Percentiles rank a stretch among this genome's conserved stretches.
These are phyloP conservation scores for Astraeus odoratus DNA, from an alignment of 768 basidiomycete species.

Conservation along the genomic window DNA sequence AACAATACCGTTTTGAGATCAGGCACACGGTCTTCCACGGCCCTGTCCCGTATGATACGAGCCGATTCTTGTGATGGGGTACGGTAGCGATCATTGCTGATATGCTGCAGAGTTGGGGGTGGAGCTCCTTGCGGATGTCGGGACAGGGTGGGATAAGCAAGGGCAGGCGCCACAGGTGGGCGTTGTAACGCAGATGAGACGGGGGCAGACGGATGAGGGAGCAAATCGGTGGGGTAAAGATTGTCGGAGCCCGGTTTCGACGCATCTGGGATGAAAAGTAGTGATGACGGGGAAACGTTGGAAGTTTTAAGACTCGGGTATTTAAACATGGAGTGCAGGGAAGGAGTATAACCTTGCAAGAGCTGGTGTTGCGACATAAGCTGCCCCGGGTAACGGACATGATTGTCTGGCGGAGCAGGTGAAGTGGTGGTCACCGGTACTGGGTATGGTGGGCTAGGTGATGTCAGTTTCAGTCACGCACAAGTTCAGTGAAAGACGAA, in stretches of 20 bases:
- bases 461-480: background rate
- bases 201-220: constrained; percentile 28
- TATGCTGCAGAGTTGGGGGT: constrained; percentile 18
- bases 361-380: constrained; percentile 79
- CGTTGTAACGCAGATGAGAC: constrained; percentile 5
- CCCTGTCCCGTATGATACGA: constrained; percentile 26
- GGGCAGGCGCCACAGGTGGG: constrained; percentile 8
- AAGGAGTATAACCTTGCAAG: constrained; percentile 71
- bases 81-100: constrained; percentile 22
- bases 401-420: constrained; percentile 41
- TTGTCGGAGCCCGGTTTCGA: constrained; percentile 15
- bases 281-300: constrained; percentile 33
- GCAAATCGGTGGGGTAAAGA: constrained; percentile 29
- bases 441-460: constrained; percentile 33
- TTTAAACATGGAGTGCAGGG: constrained; percentile 68
- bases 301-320: constrained; percentile 27
- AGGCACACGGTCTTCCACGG: constrained; percentile 26
- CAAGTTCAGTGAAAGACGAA: constrained; percentile 20
- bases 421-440: constrained; percentile 67
- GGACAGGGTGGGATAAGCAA: constrained; percentile 24
- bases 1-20: constrained; percentile 60
- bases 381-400: constrained; percentile 55
- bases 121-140: constrained; percentile 15
- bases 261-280: constrained; percentile 38
- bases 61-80: constrained; percentile 30